Base-by-base conservation (phyloP, 2,329 filamentous ascomycete species). In the Colletotrichum liriopes region DNA sequence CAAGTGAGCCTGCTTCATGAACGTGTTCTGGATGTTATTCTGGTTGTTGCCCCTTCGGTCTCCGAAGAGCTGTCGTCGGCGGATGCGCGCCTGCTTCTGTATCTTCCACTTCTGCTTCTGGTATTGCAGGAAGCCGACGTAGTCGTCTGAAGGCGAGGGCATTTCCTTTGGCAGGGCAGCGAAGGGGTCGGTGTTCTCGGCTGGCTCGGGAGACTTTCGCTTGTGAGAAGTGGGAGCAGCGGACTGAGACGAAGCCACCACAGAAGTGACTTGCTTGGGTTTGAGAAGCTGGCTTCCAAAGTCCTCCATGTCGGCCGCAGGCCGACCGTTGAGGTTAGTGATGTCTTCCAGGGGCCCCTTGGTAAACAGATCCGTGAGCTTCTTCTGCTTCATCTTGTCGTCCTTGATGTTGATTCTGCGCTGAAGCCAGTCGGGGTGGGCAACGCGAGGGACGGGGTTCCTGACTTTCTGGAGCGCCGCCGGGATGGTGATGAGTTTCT, bases 41-140 rank as follows among this genome's bases (percentile, higher is more conserved):
- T 93, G 90, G 51, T 88, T 88, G 67, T 92, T 92, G 14, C 86
- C 85, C 72, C 92, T 89, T 69, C 93, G 92, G 77, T 99, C 96
- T 72, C 96, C 96, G 77, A 99, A 99, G 0, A 99, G 86, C 80
- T 99, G 96, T 60, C 96, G 90, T 74, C 97, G 89, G 54, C 96
- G 92, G 72, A 92, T 88, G 29, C 96, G 91, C 43, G 96, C 95
- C 80, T 97, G 93, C 79, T 95, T 97, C 80, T 99, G 96, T 47
- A 98, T 93, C 84, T 96, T 98, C 96, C 96, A 99, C 82, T 99
- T 99, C 84, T 95, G 91, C 83, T 99, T 99, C 80, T 99, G 96
- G 78, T 98, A 98, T 78, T 93, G 89, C 65, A 99, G 82, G 86
- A 97, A 99, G 0, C 90, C 94, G 23, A 90, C 85, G 76, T 99